A percentile compares a stretch with the other conserved stretches of the same genome.
Conservation (phyloP, 306 rosid species). For the Prinsepia uniflora region DNA sequence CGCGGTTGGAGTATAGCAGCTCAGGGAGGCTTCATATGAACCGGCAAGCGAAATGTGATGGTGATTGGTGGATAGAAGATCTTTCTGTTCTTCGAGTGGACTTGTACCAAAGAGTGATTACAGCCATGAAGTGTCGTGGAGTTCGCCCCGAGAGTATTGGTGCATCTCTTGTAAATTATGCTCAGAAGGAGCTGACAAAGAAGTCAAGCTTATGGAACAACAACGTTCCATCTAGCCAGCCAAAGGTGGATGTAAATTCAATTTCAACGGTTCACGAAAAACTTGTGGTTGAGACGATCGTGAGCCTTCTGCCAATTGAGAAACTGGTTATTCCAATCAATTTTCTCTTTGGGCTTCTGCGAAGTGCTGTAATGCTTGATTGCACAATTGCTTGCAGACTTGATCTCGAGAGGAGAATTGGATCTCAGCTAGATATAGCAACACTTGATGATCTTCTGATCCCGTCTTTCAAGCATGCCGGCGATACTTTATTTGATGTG, state of each 20-base stretch:
- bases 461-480: constrained; percentile 81
- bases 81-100: constrained; percentile 81
- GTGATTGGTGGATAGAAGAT: constrained; percentile 99
- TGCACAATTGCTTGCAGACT: constrained; percentile 69
- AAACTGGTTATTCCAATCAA: constrained; percentile 78
- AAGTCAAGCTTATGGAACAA: constrained; percentile 71
- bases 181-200: constrained; percentile 82
- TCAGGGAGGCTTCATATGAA: constrained; percentile 97
- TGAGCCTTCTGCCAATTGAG: constrained; percentile 86
- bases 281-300: constrained; percentile 80
- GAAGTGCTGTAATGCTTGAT: constrained; percentile 90
- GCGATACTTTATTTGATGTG: constrained; percentile 91
- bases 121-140: constrained; percentile 95
- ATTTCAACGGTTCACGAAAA: constrained; percentile 64
- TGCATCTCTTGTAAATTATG: constrained; percentile 78
- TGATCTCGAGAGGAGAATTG: constrained; percentile 93
- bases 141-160: constrained; percentile 95
- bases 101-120: constrained; percentile 75
- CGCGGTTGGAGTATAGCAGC: constrained; percentile 94
- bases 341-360: constrained; percentile 83
- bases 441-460: constrained; percentile 93
- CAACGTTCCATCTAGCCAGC: constrained; percentile 50
- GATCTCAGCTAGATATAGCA: constrained; percentile 84
- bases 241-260: constrained; percentile 51
- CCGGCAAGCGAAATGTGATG: constrained; percentile 75